These are phyloP conservation scores for Ogataea saltuana DNA, from an alignment of 805 yeast genomes.

Conservation along the genomic window DNA sequence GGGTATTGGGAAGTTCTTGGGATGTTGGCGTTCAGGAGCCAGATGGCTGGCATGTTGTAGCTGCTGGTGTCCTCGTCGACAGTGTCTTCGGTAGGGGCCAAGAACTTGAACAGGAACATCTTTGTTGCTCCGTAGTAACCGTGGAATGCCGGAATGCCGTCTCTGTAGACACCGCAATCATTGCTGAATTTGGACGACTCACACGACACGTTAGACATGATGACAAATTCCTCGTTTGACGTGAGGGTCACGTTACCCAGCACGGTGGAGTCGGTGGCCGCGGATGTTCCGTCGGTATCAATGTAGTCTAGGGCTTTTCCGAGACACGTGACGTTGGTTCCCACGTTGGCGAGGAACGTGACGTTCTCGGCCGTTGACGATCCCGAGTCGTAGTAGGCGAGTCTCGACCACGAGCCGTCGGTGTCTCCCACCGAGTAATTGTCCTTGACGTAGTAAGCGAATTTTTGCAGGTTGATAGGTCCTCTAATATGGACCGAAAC, in stretches of 20 bases:
- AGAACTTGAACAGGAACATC: conserved; percentile 71
- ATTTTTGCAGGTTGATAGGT: conserved; percentile 59
- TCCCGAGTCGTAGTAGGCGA: conserved; percentile 57
- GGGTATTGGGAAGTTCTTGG: conserved; percentile 77
- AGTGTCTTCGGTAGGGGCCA: conserved; percentile 59
- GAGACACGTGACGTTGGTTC: conserved; percentile 58
- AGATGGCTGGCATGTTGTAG: conserved; percentile 70
- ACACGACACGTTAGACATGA: conserved; percentile 61
- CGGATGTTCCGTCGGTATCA: conserved; percentile 51
- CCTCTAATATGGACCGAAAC: conserved; percentile 80
- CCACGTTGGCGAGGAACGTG: conserved; percentile 67
- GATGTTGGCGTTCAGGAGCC: conserved; percentile 72
- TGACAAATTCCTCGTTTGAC: conserved; percentile 61
- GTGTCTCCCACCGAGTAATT: conserved; percentile 40
- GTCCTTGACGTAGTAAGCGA: conserved; percentile 59
- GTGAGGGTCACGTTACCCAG: conserved; percentile 48
- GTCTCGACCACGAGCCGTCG: conserved; percentile 55
- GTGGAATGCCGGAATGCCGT: conserved; percentile 72
- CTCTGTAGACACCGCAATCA: conserved; percentile 75
- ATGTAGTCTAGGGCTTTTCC: conserved; percentile 71
- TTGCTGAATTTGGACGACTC: conserved; percentile 51
- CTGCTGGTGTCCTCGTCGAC: conserved; percentile 34
- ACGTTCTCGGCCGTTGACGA: conserved; percentile 56
- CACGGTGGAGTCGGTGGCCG: conserved; percentile 48
- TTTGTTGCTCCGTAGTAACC: conserved; percentile 68